Evolutionary conservation across 371 early-diverging fungal species (phyloP).

Genomic region (Apophysomyces ossiformis): DNA sequence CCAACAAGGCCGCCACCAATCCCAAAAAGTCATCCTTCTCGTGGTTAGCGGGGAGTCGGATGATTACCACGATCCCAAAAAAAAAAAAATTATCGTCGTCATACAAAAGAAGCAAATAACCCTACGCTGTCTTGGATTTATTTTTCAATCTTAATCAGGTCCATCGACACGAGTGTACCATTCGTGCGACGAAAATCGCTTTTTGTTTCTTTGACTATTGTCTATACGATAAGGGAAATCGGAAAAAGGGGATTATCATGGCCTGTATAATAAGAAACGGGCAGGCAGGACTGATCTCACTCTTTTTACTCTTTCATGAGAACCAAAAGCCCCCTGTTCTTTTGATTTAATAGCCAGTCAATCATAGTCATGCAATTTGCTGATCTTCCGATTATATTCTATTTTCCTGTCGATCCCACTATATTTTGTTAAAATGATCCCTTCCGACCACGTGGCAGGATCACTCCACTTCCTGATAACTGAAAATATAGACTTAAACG

Average conservation of each 20-base stretch:
- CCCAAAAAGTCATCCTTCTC: constrained; percentile 6
- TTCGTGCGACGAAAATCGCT: background rate
- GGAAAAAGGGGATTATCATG: background rate
- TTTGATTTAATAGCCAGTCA: background rate
- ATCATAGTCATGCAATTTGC: background rate
- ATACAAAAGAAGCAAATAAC: background rate
- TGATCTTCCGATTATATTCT: constrained; percentile 6
- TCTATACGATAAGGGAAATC: background rate
- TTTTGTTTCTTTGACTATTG: background rate
- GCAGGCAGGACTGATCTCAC: too few species aligned
- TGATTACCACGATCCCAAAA: constrained; percentile 8
- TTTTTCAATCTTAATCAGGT: constrained; percentile 1
- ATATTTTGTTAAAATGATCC: background rate
- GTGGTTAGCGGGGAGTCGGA: constrained; percentile 11
- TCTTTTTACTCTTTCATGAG: background rate
- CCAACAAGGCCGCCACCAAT: constrained; percentile 5
- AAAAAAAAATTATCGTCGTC: constrained; percentile 3
- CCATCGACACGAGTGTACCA: constrained; percentile 6
- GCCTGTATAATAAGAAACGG: background rate
- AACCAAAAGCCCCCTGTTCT: background rate
- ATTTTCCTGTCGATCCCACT: background rate
- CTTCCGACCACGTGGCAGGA: constrained; percentile 2
- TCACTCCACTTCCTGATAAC: constrained; percentile 1
- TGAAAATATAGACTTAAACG: background rate
- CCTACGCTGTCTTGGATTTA: background rate